These are phyloP conservation scores for Puya raimondii DNA, from an alignment of 176 grass and related monocot genomes.

Conservation along the genomic window DNA sequence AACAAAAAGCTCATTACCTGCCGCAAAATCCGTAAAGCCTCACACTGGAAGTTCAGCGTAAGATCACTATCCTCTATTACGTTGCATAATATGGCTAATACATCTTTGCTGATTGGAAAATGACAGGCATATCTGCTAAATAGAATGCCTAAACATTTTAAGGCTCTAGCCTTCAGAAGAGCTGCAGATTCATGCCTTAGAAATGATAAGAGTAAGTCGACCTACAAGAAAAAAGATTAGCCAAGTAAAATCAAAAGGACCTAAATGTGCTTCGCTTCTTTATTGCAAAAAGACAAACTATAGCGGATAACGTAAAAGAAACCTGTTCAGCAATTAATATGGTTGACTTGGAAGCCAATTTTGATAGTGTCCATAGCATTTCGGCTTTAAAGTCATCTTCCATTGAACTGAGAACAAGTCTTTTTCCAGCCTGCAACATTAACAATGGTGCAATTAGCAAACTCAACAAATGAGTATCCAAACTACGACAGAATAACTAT, in stretches of 20 bases:
- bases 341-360: constrained; percentile 47
- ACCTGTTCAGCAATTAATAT: constrained; percentile 56
- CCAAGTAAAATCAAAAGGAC: not conserved
- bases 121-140: constrained; percentile 25
- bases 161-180: constrained; percentile 34
- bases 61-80: constrained; percentile 33
- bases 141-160: constrained; percentile 62
- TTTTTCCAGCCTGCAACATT: constrained; percentile 48
- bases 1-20: constrained; percentile 31
- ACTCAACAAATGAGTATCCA: too few species aligned
- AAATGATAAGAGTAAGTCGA: constrained; percentile 53
- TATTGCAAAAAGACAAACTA: not conserved
- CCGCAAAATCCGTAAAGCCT: constrained; percentile 47
- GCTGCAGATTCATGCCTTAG: constrained; percentile 38
- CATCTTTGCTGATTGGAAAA: constrained; percentile 32
- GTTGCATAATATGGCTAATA: constrained; percentile 32
- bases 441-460: not conserved
- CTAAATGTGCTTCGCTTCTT: not conserved
- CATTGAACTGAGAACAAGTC: constrained; percentile 32
- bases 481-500: too few species aligned
- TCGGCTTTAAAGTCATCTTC: constrained; percentile 56
- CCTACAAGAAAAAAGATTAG: constrained; percentile 38
- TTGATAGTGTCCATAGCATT: constrained; percentile 60
- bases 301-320: not conserved
- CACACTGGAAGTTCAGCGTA: constrained; percentile 36